These are phyloP conservation scores for Dothideomycetidae sp. DNA, from an alignment of 2,329 filamentous ascomycete genomes.

Conservation along the genomic window DNA sequence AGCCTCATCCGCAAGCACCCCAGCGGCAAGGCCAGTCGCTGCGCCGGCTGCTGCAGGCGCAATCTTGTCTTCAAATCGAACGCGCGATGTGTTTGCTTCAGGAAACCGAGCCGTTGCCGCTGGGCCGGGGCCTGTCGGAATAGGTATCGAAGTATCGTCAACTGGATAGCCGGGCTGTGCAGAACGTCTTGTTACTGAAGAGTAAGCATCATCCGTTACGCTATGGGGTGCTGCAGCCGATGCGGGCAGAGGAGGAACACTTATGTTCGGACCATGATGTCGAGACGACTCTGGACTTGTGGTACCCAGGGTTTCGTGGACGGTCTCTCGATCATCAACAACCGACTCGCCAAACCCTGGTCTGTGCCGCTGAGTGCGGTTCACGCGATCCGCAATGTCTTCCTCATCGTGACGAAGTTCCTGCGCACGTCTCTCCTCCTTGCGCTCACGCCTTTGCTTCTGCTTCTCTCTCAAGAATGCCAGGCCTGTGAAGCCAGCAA, in stretches of 20 bases:
- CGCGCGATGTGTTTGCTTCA: slow-evolving; percentile 9
- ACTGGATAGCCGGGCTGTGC: slow-evolving; percentile 10
- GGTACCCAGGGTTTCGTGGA: slow-evolving; percentile 24
- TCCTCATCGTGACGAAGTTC: slow-evolving; percentile 35
- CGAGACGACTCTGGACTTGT: slow-evolving; percentile 32
- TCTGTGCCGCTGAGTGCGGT: slow-evolving; percentile 13
- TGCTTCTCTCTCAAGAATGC: slow-evolving; percentile 31
- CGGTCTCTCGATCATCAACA: slow-evolving; percentile 3
- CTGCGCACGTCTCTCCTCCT: slow-evolving; percentile 46
- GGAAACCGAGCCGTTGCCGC: slow-evolving; percentile 10
- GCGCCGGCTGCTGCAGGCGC: slow-evolving; percentile 16
- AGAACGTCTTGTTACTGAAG: slow-evolving; percentile 2
- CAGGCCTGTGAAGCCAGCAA: slow-evolving; percentile 29
- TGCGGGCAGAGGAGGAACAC: slow-evolving; percentile 22
- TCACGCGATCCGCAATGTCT: slow-evolving; percentile 25
- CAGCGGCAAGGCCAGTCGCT: slow-evolving; percentile 12
- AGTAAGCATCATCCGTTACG: slow-evolving; percentile 4
- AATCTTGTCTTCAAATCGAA: slow-evolving; percentile 5
- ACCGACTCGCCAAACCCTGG: slow-evolving; percentile 5
- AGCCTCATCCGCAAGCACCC: slow-evolving; percentile 6
- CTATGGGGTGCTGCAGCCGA: slow-evolving; percentile 18
- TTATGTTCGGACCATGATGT: slow-evolving; percentile 19
- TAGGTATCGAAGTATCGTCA: slow-evolving; percentile 21
- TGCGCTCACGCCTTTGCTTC: slow-evolving; percentile 40
- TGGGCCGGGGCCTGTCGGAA: slow-evolving; percentile 17